Evolutionary conservation across 1,139 yeast genomes (phyloP), one percentile per base, ranked within the genome.

Genomic region (Arxiozyma telluris): DNA sequence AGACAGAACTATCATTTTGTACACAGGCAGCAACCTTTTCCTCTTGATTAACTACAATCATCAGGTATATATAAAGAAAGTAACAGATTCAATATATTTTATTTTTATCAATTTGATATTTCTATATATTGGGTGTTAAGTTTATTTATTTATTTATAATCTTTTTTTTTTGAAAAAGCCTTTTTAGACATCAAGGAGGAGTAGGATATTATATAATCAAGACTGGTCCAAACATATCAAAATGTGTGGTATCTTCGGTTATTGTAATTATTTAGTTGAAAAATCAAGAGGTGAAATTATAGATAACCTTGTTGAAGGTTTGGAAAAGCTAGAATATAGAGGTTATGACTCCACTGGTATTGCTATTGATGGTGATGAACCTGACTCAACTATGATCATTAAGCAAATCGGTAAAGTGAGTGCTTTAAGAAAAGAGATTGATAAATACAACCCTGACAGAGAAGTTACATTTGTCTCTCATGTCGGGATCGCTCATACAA

Each of bases 301-400:
- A 60, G 90, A 86, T 70, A 88, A 88, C 58, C 80, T 93, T 62
- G 79, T 91, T 54, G 96, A 90, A 67, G 98, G 98, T 58, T 81
- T 94, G 57, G 90, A 86, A 69, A 82, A 96, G 67, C 81, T 93
- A 66, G 99, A 94, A 73, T 94, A 94, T 75, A 84, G 99, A 74
- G 99, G 99, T 50, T 94, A 94, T 67, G 99, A 94, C 73, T 91
- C 97, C 22, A 87, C 97, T 42, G 98, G 98, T 68, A 77, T 94
- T 60, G 97, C 98, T 58, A 80, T 94, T 61, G 98, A 91, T 71
- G 97, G 96, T 57, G 94, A 88, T 68, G 75, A 76, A 55, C 74
- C 74, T 52, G 80, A 82, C 61, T 81, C 82, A 57, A 84, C 84
- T 55, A 70, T 82, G 60, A 79, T 91, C 62, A 84, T 80, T 76